phyloP scores from a whole-genome alignment of 768 basidiomycete genomes.

The Basidioascus undulatus region DNA sequence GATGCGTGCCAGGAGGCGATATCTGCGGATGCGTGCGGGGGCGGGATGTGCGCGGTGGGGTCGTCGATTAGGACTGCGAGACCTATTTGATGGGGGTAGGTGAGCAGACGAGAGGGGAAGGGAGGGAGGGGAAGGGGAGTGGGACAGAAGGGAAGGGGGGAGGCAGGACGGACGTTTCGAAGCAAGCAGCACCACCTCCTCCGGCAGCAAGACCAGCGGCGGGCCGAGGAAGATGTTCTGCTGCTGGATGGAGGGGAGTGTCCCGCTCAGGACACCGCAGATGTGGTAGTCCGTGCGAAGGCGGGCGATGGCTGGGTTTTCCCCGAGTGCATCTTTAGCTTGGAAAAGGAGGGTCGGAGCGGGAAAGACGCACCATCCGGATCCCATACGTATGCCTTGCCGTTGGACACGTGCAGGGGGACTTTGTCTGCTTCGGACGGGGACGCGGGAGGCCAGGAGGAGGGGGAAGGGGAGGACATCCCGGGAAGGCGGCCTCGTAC shows the following conservation, averaged over 20 bases:
- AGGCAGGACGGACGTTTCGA: conserved; percentile 36
- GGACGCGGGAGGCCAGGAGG: no score
- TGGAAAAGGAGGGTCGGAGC: not conserved
- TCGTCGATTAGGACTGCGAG: conserved; percentile 59
- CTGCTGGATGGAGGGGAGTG: conserved; percentile 78
- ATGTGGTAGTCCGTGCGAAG: conserved; percentile 59
- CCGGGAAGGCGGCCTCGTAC: no score
- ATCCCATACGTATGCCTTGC: conserved; percentile 71
- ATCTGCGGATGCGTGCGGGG: conserved; percentile 10
- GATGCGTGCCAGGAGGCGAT: conserved; percentile 3
- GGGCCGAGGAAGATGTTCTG: conserved; percentile 90
- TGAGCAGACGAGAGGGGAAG: not conserved
- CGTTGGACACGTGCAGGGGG: conserved; percentile 46
- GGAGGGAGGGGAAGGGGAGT: not conserved
- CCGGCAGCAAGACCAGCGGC: conserved; percentile 68
- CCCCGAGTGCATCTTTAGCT: no score
- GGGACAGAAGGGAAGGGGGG: not conserved
- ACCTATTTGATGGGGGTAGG: conserved; percentile 24
- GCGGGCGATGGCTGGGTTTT: conserved; percentile 41
- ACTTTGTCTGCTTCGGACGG: no score
- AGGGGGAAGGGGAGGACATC: no score
- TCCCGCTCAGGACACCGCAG: conserved; percentile 67
- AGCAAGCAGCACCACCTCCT: conserved; percentile 73
- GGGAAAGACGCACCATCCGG: conserved; percentile 50
- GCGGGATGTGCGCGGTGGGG: conserved; percentile 27